Conservation (phyloP, 352 stramenopile species). For the Aphanomyces astaci region DNA sequence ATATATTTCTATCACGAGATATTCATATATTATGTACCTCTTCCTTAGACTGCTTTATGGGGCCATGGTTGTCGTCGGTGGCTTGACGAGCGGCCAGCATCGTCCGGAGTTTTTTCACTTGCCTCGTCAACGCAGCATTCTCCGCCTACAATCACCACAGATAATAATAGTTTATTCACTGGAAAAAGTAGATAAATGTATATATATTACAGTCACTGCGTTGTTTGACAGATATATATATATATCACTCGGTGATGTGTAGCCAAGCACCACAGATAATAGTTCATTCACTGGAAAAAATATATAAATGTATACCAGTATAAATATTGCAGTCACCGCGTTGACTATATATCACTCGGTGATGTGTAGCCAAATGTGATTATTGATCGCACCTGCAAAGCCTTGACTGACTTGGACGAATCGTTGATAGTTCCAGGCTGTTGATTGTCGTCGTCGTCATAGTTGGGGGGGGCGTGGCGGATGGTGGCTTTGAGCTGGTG, state of each 20-base stretch:
- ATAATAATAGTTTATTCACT: no score
- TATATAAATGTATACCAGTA: no score
- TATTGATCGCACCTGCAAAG: neutral
- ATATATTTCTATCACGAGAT: no score
- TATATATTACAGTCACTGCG: no score
- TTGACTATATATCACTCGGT: no score
- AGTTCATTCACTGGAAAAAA: no score
- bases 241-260: no score
- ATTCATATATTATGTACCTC: neutral
- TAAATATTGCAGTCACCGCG: no score
- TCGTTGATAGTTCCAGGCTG: neutral
- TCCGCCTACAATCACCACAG: slow-evolving; percentile 35
- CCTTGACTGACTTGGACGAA: neutral
- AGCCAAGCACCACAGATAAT: no score
- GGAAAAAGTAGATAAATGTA: no score
- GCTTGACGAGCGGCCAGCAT: slow-evolving; percentile 2
- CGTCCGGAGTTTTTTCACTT: slow-evolving; percentile 22
- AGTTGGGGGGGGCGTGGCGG: neutral
- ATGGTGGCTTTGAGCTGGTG: slow-evolving; percentile 49
- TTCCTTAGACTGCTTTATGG: slow-evolving; percentile 16
- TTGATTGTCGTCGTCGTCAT: neutral
- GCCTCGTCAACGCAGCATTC: slow-evolving; percentile 39
- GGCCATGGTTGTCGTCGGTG: neutral
- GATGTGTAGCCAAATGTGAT: no score
- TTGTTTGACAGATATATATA: no score